Evolutionary conservation across 768 basidiomycete genomes (phyloP), one percentile per base, ranked within the genome.

Genomic region (Termitomyces sp.): DNA sequence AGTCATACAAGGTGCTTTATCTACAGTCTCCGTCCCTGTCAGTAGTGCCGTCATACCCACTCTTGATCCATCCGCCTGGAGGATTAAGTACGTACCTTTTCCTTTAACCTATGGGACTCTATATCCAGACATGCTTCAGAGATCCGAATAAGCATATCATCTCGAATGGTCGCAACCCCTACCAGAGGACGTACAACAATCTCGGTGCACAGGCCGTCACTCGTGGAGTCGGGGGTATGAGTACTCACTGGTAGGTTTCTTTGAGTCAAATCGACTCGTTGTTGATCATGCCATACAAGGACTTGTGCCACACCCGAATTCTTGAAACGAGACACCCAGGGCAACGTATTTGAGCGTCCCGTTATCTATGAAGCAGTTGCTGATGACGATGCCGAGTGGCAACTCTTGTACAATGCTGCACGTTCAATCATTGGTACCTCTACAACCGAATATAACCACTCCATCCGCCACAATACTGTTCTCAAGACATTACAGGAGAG

Each of bases 221-320:
- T 3, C 53, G 54, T n/a, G 46, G 53, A 23, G 58, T 59, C 7
- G 58, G 58, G 16, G 58, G 58, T 10, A 59, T 59, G 58, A 43
- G 19, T 42, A 59, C 58, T n/a, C 58, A 59, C 32, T 59, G 58
- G 58, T 54, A 35, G 10, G 50, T 23, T n/a, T 4, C 8, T 14
- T 32, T 44, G 37, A 59, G 23, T 25, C 9, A 12, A 17, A 2
- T 27, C 17, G 9, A 10, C 16, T 37, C 10, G 21, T 35, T 8
- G 5, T 35, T 11, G 23, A 50, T n/a, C 5, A 27, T 38, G 16
- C 31, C 9, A 35, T 21, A 11, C 2, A 9, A 50, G 49, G 35
- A 50, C 49, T 50, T 50, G 49, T 37, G 35, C 49, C 35, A 50
- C 49, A 4, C 35, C 35, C 2, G 35, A 50, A 12, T 25, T 50